A percentile compares a stretch with the other conserved stretches of the same genome.
phyloP scores from a whole-genome alignment of 306 rosid species.

The Rubus idaeus region DNA sequence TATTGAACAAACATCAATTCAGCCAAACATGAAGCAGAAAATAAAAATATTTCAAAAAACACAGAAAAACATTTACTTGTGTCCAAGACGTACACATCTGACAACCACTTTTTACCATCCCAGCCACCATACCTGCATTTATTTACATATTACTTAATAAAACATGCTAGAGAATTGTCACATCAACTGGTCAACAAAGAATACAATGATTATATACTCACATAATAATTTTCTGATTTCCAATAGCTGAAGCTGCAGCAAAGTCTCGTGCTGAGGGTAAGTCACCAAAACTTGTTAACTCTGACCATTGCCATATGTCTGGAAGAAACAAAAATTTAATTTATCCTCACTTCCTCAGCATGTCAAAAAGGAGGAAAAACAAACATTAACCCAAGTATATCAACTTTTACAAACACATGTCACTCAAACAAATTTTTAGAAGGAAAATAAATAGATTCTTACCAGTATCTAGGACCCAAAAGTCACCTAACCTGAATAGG shows the following conservation, averaged over 20 bases:
- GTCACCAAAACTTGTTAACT: conserved; percentile 90
- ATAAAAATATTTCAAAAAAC: conserved; percentile 19
- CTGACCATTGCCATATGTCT: conserved; percentile 99
- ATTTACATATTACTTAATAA: conserved; percentile 20
- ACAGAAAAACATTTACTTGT: conserved; percentile 56
- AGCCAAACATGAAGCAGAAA: background rate
- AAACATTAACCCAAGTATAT: conserved; percentile 16
- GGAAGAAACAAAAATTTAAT: conserved; percentile 20
- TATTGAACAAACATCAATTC: conserved; percentile 15
- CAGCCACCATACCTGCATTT: conserved; percentile 93
- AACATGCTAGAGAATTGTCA: conserved; percentile 13
- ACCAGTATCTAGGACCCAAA: conserved; percentile 99
- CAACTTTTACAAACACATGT: conserved; percentile 1
- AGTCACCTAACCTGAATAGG: conserved; percentile 85
- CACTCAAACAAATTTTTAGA: conserved; percentile 9
- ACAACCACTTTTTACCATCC: conserved; percentile 97
- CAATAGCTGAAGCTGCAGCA: conserved; percentile 90
- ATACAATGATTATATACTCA: conserved; percentile 36
- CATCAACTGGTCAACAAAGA: background rate
- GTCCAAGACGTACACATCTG: conserved; percentile 91
- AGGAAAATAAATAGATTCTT: conserved; percentile 23
- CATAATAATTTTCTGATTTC: conserved; percentile 87
- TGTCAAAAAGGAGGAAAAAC: background rate
- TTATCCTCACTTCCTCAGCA: background rate
- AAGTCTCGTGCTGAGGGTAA: conserved; percentile 92